Evolutionary conservation across 306 rosid species (phyloP), one percentile per base, ranked within the genome.

Genomic region (Phaseolus lunatus): DNA sequence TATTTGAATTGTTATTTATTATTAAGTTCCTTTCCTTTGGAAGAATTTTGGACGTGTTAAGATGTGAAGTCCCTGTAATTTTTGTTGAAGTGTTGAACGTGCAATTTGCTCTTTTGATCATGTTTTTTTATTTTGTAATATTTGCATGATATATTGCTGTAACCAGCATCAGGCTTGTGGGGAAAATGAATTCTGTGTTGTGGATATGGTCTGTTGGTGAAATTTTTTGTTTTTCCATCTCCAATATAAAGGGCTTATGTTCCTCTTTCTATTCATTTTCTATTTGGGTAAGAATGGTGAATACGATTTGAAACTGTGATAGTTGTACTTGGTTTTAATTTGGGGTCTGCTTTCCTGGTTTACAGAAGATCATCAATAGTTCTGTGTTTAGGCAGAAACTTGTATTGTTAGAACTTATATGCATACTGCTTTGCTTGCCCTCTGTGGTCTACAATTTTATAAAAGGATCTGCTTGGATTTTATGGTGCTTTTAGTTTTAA

Each of bases 221-320:
- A 39, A 77, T 9, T 26, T 62, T 45, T 31, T 77, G 47, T 48
- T 72, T 50, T 57, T 1, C 22, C 12, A 24, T 62, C 56, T 47
- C 22, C 37, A 29, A 75, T 1, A 76, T 45, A 33, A 54, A 72
- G 1, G 73, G 57, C 7, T 76, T 39, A 26, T 47, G 43, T 76
- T 75, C 27, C 59, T 58, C 31, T 54, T 20, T 35, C 68, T 44
- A 52, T 57, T 73, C 68, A 59, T 52, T 75, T 89, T 72, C 63
- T 58, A 22, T 71, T 54, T 48, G 64, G 67, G 78, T 81, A 39
- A 76, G 57, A 29, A 27, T 15, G 72, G 67, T 73, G 82, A 70
- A 82, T 68, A 63, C 61, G 69, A 89, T 73, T 48, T 70, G 65
- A 5, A 57, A 18, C 57, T 67, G 76, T 33, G 67, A 61, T 68